Percentiles rank a stretch among this genome's conserved stretches.
These are phyloP conservation scores for Closterium sp. DNA, from an alignment of 139 green algal genomes.

Conservation along the genomic window DNA sequence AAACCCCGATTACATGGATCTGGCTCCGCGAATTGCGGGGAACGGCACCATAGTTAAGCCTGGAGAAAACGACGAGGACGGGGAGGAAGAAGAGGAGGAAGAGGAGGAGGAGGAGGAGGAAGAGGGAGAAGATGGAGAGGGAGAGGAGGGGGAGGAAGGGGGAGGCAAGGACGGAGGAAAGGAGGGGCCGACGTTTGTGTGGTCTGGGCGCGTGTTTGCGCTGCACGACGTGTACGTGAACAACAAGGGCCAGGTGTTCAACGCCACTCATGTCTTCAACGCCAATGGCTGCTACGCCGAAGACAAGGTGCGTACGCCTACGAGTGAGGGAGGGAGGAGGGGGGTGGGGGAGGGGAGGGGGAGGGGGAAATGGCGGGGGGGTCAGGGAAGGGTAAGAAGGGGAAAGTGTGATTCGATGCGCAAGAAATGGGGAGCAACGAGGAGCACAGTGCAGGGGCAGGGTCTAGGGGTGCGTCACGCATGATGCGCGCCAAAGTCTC, in stretches of 20 bases:
- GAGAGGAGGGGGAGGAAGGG: not conserved
- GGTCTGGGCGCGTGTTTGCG: not conserved
- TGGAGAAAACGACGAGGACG: not conserved
- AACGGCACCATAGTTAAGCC: not conserved
- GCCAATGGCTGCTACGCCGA: not conserved
- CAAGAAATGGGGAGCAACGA: not conserved
- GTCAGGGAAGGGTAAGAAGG: not conserved
- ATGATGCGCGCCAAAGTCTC: too few relatives aligned
- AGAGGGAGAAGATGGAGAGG: not conserved
- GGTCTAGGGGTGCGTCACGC: too few relatives aligned
- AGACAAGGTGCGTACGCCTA: not conserved
- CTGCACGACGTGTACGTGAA: conserved; percentile 29
- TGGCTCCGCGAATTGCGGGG: not conserved
- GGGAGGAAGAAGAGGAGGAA: not conserved
- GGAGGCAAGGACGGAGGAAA: not conserved
- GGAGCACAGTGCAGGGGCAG: too few relatives aligned
- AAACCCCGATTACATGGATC: not conserved
- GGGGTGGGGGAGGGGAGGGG: not conserved
- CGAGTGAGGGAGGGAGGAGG: not conserved
- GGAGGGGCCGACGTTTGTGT: not conserved
- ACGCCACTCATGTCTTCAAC: conserved; percentile 23
- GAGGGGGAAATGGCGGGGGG: not conserved
- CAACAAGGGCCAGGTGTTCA: conserved; percentile 23
- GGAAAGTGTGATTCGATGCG: too few relatives aligned
- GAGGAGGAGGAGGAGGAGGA: not conserved